Conservation (phyloP, 1,284 basidiomycete species). For the Puccinia hordei region DNA sequence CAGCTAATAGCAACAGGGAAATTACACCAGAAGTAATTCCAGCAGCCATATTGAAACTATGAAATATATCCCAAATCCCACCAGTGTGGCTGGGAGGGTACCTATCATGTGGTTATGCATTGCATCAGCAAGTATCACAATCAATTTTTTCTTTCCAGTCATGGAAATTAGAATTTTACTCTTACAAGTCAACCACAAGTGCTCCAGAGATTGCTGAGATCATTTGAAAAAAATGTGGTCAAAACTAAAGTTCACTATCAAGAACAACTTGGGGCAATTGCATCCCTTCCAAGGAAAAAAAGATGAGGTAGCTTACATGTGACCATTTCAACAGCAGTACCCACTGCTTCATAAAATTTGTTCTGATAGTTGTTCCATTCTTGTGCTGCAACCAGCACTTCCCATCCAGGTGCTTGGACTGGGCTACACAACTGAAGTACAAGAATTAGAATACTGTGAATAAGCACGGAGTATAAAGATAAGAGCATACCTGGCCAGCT, state of each 20-base stretch:
- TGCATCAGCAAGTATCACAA: neutral
- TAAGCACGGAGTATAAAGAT: neutral
- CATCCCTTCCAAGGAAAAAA: neutral
- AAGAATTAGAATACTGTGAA: neutral
- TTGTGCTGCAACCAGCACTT: slow-evolving; percentile 37
- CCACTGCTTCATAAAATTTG: slow-evolving; percentile 40
- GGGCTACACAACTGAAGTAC: slow-evolving; percentile 34
- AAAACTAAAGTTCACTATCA: neutral
- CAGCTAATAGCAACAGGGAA: neutral
- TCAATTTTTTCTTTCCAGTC: neutral
- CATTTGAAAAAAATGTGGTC: neutral
- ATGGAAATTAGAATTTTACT: neutral
- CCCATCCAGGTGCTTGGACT: slow-evolving; percentile 34
- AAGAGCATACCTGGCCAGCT: slow-evolving; percentile 26
- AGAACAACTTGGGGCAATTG: neutral
- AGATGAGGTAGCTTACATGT: slow-evolving; percentile 27
- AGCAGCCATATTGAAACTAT: slow-evolving; percentile 27
- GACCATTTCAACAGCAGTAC: slow-evolving; percentile 35
- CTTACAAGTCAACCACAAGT: slow-evolving; percentile 40
- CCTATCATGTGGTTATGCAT: neutral
- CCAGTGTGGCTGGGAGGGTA: slow-evolving; percentile 32
- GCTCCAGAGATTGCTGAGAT: slow-evolving; percentile 32
- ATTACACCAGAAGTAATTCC: slow-evolving; percentile 9
- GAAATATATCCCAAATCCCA: slow-evolving; percentile 28
- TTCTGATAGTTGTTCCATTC: slow-evolving; percentile 49